Evolutionary conservation across 257 asterid species (phyloP), one percentile per base, ranked within the genome.

Genomic region (Misopates orontium): DNA sequence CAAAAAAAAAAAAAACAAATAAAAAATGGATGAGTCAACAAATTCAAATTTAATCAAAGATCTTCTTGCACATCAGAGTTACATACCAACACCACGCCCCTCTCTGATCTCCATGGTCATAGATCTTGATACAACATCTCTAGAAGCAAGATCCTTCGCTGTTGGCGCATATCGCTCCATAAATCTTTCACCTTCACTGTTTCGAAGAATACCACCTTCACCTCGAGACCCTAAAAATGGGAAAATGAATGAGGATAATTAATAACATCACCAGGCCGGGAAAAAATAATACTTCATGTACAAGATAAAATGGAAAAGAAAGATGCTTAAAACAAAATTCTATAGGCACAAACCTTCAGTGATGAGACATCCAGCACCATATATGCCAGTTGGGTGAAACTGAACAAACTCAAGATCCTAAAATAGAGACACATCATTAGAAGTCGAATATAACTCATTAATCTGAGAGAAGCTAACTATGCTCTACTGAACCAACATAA

Each of bases 61-160:
- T 28, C 36, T 28, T 28, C 3, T 7, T 28, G 36, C 36, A 28
- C 7, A 28, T 28, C 36, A 28, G 36, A 28, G 36, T 2, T 41
- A 67, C 83, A 69, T 85, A 89, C 98, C 99, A 68, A 93, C 99
- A 65, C 99, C 99, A 69, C 99, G 96, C 50, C 99, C 99, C 84
- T 93, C 99, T 55, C 99, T 87, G 73, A 93, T 93, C 82, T 93
- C 99, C 97, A 93, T 93, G 44, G 99, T 90, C 99, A 93, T 93
- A 17, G 99, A 93, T 75, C 99, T 86, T 66, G 97, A 90, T 66
- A 93, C 97, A 62, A 93, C 99, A 79, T 93, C 99, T 78, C 99
- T 83, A 52, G 97, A 90, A 7, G 99, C 99, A 75, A 93, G 97
- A 86, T 93, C 99, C 90, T 90, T 93, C 8, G 99, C 99, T 14